A percentile compares a stretch with the other conserved stretches of the same genome.
Conservation (phyloP, 1,139 yeast species). For the Hemisphaericaspora lyxosophila region DNA sequence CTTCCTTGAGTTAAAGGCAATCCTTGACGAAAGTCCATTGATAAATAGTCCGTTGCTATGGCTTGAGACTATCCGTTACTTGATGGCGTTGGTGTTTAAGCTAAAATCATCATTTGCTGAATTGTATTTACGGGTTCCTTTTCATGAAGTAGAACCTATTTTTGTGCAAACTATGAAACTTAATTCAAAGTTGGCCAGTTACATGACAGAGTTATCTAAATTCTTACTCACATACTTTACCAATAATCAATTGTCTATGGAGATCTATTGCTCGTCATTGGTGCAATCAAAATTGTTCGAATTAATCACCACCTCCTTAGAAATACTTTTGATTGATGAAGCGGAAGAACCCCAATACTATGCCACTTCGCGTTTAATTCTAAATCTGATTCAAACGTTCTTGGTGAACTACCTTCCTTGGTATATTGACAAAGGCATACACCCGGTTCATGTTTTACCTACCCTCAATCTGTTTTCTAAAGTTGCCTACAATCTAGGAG, state of each 20-base stretch:
- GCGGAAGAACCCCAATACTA: constrained; percentile 12
- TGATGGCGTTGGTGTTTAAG: constrained; percentile 3
- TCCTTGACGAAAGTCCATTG: constrained; percentile 6
- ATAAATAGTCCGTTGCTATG: constrained; percentile 11
- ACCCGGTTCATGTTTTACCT: constrained; percentile 10
- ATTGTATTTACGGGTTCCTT: constrained; percentile 6
- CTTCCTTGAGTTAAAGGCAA: constrained; percentile 3
- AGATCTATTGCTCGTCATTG: constrained; percentile 6
- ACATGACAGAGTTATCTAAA: constrained; percentile 2
- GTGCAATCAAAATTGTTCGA: constrained; percentile 4
- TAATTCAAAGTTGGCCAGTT: constrained; percentile 5
- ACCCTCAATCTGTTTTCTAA: constrained; percentile 22
- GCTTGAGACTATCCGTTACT: constrained; percentile 9
- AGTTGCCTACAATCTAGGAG: constrained; percentile 26
- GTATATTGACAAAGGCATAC: constrained; percentile 1
- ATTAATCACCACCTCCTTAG: constrained; percentile 12
- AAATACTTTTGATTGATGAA: constrained; percentile 19
- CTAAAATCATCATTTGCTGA: constrained; percentile 7
- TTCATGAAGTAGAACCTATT: constrained; percentile 9
- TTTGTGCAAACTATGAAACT: background rate
- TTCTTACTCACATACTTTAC: constrained; percentile 1
- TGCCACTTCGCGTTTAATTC: constrained; percentile 7
- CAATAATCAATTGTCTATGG: constrained; percentile 3
- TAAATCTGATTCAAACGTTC: constrained; percentile 9
- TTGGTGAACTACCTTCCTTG: constrained; percentile 5